Evolutionary conservation across 2,329 filamentous ascomycete genomes (phyloP).

Genomic region (Ceratocystiopsis sp.): DNA sequence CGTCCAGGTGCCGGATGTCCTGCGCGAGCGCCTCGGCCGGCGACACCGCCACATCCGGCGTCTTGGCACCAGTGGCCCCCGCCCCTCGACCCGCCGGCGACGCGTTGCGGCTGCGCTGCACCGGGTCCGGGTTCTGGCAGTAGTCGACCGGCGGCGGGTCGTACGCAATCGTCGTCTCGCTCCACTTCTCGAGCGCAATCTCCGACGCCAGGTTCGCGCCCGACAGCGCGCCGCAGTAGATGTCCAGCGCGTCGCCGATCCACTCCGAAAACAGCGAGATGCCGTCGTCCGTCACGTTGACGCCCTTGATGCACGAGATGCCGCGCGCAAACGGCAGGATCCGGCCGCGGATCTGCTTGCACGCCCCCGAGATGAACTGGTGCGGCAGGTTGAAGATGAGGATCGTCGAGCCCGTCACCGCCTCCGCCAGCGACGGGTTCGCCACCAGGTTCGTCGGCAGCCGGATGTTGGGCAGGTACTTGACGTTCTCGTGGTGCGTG

Average conservation of each 20-base stretch:
- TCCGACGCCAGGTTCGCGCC: conserved; percentile 94
- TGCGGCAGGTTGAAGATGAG: conserved; percentile 94
- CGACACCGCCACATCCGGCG: conserved; percentile 14
- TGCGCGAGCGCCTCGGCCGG: conserved; percentile 8
- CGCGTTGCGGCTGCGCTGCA: conserved; percentile 26
- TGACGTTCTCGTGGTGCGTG: conserved; percentile 83
- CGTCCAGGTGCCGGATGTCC: conserved; percentile 33
- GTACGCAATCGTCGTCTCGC: conserved; percentile 92
- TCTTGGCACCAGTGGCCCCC: conserved; percentile 17
- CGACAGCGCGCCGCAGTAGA: conserved; percentile 91
- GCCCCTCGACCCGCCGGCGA: conserved; percentile 27
- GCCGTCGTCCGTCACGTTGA: conserved; percentile 75
- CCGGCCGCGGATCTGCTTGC: conserved; percentile 68
- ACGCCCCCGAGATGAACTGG: conserved; percentile 83
- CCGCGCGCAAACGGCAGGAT: conserved; percentile 84
- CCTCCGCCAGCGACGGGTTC: conserved; percentile 62
- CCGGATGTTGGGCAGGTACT: conserved; percentile 81
- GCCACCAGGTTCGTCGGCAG: conserved; percentile 73
- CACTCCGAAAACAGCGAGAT: conserved; percentile 87
- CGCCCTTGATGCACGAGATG: conserved; percentile 96
- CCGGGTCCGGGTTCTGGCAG: conserved; percentile 58
- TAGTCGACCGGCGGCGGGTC: conserved; percentile 74
- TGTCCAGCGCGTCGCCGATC: conserved; percentile 78
- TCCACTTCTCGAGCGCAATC: conserved; percentile 85
- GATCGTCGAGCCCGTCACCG: conserved; percentile 71